phyloP scores from a whole-genome alignment of 306 rosid genomes.

The Corylus americana region DNA sequence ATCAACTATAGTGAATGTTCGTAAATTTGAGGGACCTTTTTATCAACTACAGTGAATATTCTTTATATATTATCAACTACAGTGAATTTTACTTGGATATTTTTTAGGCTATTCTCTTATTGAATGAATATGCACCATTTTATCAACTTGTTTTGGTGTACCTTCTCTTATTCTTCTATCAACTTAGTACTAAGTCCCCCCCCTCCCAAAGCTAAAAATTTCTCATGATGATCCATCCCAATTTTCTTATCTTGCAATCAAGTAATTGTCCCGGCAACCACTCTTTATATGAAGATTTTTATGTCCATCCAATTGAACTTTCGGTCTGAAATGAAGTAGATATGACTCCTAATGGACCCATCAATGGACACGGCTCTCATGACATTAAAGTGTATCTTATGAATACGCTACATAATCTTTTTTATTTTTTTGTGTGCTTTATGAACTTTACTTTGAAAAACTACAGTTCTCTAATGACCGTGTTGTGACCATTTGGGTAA shows the following conservation, averaged over 20 bases:
- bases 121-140: not conserved
- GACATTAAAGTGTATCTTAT: not conserved
- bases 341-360: not conserved
- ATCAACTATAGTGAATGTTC: not conserved
- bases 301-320: not conserved
- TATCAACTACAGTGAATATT: too few relatives aligned
- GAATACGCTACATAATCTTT: not conserved
- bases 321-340: not conserved
- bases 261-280: constrained; percentile 1
- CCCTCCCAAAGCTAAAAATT: not conserved
- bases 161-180: not conserved
- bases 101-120: not conserved
- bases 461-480: constrained; percentile 7
- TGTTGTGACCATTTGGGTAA: constrained; percentile 18
- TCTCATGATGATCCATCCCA: not conserved
- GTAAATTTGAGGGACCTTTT: not conserved
- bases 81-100: not conserved
- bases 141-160: not conserved
- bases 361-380: constrained; percentile 1
- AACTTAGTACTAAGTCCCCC: not conserved
- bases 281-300: not conserved
- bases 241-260: constrained; percentile 4
- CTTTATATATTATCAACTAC: too few relatives aligned
- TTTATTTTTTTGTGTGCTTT: not conserved
- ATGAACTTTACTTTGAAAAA: not conserved